phyloP scores from a whole-genome alignment of 2,329 filamentous ascomycete species.

The Cladosporium austrohemisphaericum region DNA sequence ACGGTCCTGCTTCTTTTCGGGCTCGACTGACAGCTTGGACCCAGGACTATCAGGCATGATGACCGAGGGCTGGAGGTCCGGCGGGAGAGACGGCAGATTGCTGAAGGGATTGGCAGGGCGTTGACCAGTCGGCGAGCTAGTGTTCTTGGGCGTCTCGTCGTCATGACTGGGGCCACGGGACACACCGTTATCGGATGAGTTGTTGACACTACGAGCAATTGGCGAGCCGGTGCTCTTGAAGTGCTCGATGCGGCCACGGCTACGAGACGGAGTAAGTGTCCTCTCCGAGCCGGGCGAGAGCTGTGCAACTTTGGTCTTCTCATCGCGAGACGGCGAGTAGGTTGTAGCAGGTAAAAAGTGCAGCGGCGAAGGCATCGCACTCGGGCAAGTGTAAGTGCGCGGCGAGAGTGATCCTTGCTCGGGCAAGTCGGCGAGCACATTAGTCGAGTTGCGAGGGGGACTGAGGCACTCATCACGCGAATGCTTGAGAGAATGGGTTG shows the following conservation, averaged over 20 bases:
- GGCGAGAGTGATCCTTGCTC: conserved; percentile 16
- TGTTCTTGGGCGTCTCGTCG: too few relatives aligned
- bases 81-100: not conserved
- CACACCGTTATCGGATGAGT: not conserved
- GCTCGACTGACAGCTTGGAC: not conserved
- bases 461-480: too few relatives aligned
- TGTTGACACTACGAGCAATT: not conserved
- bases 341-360: conserved; percentile 21
- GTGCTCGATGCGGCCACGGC: conserved; percentile 5
- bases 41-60: not conserved
- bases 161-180: too few relatives aligned
- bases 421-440: conserved; percentile 13
- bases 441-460: conserved; percentile 15
- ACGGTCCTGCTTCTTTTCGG: too few relatives aligned
- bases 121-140: too few relatives aligned
- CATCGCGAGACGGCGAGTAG: conserved; percentile 18
- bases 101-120: too few relatives aligned
- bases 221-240: not conserved
- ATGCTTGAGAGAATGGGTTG: conserved; percentile 17
- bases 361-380: conserved; percentile 30
- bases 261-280: conserved; percentile 3
- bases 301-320: conserved; percentile 13
- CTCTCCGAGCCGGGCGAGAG: not conserved
- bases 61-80: not conserved
- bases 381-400: conserved; percentile 22